Evolutionary conservation across 2,329 filamentous ascomycete genomes (phyloP).

Genomic region (Trichoderma endophyticum): DNA sequence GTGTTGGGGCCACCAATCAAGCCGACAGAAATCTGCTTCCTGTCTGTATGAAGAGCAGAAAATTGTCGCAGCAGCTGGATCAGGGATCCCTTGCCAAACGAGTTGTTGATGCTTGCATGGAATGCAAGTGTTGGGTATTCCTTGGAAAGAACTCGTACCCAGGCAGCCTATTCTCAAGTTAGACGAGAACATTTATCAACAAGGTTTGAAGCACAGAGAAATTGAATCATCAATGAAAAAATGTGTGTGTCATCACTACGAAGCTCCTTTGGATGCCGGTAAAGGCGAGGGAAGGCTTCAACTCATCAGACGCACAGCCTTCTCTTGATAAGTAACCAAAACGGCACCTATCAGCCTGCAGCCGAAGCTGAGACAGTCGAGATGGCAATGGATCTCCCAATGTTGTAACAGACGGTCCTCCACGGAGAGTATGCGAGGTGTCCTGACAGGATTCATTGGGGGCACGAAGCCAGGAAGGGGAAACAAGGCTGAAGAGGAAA

Average conservation of each 20-base stretch:
- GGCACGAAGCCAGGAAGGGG: conserved; percentile 20
- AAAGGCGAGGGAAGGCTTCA: conserved; percentile 73
- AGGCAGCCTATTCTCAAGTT: conserved; percentile 66
- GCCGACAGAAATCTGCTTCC: conserved; percentile 93
- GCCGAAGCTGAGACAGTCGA: conserved; percentile 36
- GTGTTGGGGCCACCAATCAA: conserved; percentile 79
- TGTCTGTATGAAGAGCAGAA: conserved; percentile 79
- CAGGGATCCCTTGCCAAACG: conserved; percentile 91
- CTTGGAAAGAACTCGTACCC: conserved; percentile 85
- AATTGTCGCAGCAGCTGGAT: conserved; percentile 93
- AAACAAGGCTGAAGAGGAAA: conserved; percentile 16
- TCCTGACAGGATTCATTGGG: conserved; percentile 83
- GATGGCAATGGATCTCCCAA: conserved; percentile 81
- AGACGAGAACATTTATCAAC: conserved; percentile 15
- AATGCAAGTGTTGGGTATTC: conserved; percentile 94
- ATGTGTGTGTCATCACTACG: conserved; percentile 99
- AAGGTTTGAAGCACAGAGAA: background rate
- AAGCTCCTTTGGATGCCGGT: conserved; percentile 68
- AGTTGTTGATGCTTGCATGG: conserved; percentile 91
- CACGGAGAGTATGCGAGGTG: conserved; percentile 67
- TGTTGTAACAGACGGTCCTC: conserved; percentile 94
- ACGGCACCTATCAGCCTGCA: conserved; percentile 73
- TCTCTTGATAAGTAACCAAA: conserved; percentile 78
- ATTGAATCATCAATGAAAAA: conserved; percentile 21
- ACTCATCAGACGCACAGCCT: conserved; percentile 87